phyloP scores from a whole-genome alignment of 2,329 filamentous ascomycete genomes.

The Dendrostoma leiphaemia region DNA sequence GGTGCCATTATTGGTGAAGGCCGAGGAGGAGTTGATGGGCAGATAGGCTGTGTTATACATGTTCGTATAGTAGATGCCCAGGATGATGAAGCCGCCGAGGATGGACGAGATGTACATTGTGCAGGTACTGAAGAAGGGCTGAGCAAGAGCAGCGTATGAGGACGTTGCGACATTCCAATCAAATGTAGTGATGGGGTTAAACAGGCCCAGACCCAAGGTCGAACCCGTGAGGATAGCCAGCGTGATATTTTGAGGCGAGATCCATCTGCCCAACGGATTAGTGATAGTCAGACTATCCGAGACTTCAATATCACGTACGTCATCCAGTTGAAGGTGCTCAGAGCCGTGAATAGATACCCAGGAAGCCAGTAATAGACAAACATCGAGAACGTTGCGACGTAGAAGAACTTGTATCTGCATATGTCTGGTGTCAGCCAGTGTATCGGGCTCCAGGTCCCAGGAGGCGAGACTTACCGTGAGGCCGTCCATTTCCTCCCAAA shows the following conservation, averaged over 20 bases:
- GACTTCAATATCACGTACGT: too few relatives aligned
- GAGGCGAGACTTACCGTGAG: conserved; percentile 27
- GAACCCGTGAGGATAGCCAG: conserved; percentile 43
- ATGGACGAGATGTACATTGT: conserved; percentile 34
- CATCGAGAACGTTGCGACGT: conserved; percentile 34
- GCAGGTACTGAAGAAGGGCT: conserved; percentile 40
- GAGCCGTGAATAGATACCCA: conserved; percentile 41
- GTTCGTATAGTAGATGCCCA: conserved; percentile 42
- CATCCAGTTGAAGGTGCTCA: conserved; percentile 48
- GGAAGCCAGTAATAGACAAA: conserved; percentile 49
- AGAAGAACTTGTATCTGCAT: conserved; percentile 40
- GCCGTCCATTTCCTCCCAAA: conserved; percentile 33
- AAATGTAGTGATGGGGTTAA: conserved; percentile 49
- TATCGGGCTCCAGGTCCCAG: background rate
- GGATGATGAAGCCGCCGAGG: conserved; percentile 37
- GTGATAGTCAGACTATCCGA: too few relatives aligned
- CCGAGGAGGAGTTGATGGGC: conserved; percentile 45
- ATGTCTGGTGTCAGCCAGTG: background rate
- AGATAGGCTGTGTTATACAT: conserved; percentile 43
- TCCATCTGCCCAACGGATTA: too few relatives aligned
- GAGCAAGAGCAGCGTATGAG: conserved; percentile 35
- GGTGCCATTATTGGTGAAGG: conserved; percentile 43
- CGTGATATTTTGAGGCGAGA: conserved; percentile 42
- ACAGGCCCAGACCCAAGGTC: conserved; percentile 37
- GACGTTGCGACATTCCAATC: conserved; percentile 47